Evolutionary conservation across 148 eudicot genomes (phyloP).

Genomic region (Nyssa sinensis): DNA sequence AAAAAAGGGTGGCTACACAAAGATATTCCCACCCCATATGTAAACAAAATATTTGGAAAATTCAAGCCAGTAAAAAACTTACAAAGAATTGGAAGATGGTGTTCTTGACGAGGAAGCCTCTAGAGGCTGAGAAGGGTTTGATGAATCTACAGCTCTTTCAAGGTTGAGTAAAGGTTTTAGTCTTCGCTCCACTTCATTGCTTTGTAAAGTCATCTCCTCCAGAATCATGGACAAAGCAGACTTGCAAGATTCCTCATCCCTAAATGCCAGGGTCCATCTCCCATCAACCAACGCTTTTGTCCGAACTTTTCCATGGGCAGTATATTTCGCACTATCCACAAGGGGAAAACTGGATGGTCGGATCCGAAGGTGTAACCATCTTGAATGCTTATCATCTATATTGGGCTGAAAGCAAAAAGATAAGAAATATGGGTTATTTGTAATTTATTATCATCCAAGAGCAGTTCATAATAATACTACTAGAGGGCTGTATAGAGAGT

Average conservation of each 20-base stretch:
- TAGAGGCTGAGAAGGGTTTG: conserved; percentile 18
- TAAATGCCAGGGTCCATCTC: conserved; percentile 95
- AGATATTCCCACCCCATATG: conserved; percentile 27
- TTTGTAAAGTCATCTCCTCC: conserved; percentile 50
- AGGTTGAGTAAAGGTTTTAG: conserved; percentile 60
- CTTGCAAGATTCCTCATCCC: conserved; percentile 72
- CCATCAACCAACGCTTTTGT: conserved; percentile 78
- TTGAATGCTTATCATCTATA: conserved; percentile 79
- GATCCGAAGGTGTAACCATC: conserved; percentile 92
- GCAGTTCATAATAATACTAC: neutral
- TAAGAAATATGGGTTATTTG: neutral
- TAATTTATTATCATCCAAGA: neutral
- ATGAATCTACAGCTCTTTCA: conserved; percentile 30
- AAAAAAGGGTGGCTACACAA: conserved; percentile 31
- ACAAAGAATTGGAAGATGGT: conserved; percentile 15
- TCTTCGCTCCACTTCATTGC: conserved; percentile 66
- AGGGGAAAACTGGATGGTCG: conserved; percentile 75
- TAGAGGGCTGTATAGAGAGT: no score
- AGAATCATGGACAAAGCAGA: conserved; percentile 63
- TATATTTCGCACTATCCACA: conserved; percentile 33
- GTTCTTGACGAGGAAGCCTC: conserved; percentile 34
- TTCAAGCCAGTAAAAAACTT: conserved; percentile 15
- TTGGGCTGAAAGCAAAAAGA: conserved; percentile 53
- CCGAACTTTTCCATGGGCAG: conserved; percentile 43
- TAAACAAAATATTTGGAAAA: conserved; percentile 5